Base-by-base conservation (phyloP, 1,284 basidiomycete genomes). In the Tilletia caries region DNA sequence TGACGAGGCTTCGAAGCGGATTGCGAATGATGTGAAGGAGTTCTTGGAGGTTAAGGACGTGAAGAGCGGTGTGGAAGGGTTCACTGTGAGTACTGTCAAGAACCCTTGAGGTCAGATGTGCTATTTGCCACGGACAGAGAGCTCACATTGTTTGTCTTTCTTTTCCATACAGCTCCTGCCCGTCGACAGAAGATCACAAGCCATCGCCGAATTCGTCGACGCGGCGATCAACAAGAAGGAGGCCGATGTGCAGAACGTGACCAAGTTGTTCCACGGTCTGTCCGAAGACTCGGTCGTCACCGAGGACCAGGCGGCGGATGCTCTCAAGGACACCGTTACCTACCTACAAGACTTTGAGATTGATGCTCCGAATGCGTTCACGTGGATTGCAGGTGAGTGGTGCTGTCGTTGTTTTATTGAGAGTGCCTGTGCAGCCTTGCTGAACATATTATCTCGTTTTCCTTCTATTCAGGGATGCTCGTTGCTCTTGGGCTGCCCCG, bases 351-450 rank as follows among this genome's bases (percentile, higher is more conserved):
- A 96, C 81, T 88, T 93, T 69, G 88, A 89, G 23, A 90, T 94
- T 78, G 93, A 97, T 83, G 91, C 91, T 71, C 94, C 94, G 3
- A 90, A 91, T 80, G 93, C 92, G 0, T 90, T 91, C 85, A 85
- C 88, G 71, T 88, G 90, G 67, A 89, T 93, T 82, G 92, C 89
- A 10, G 75, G 79, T 58, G 62, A 68, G 52, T 69, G 72, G 25
- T 72, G 74, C 54, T 48, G 80, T 68, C 70, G 75, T 27, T 44
- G 43, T 20, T 44, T 10, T 29, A 76, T 75, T 62, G 58, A 62
- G 13, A 13, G 8, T 62, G 58, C 10, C n/a, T n/a, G n/a, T n/a
- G n/a, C n/a, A n/a, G n/a, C n/a, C n/a, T n/a, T n/a, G n/a, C n/a
- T n/a, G n/a, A n/a, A n/a, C n/a, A n/a, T n/a, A n/a, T n/a, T n/a